These are phyloP conservation scores for Backusella psychrophila DNA, from an alignment of 192 early-diverging fungal species.

Conservation along the genomic window DNA sequence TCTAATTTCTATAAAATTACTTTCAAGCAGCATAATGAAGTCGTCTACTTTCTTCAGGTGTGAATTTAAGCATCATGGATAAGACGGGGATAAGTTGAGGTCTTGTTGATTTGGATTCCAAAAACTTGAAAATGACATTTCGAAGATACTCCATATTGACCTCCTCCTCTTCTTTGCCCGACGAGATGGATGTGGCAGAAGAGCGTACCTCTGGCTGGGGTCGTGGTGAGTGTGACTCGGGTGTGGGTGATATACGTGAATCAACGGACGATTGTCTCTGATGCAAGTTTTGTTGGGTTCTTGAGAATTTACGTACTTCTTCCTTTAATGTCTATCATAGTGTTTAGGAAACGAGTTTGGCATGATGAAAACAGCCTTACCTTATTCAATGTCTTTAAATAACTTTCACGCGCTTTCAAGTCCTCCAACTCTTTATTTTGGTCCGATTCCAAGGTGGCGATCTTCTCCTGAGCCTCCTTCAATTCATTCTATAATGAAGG, in stretches of 20 bases:
- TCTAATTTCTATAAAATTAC: background rate
- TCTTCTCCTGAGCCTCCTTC: constrained; percentile 42
- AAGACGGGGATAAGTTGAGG: constrained; percentile 67
- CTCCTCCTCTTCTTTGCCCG: constrained; percentile 42
- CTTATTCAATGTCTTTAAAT: constrained; percentile 72
- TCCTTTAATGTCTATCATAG: constrained; percentile 67
- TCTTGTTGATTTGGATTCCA: constrained; percentile 69
- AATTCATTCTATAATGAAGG: constrained; percentile 18
- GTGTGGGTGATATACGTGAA: background rate
- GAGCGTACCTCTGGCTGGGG: background rate
- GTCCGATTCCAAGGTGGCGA: constrained; percentile 50
- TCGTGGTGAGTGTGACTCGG: background rate
- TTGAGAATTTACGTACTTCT: constrained; percentile 69
- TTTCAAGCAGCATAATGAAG: constrained; percentile 23
- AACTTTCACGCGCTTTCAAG: constrained; percentile 60
- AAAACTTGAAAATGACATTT: constrained; percentile 69
- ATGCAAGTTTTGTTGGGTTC: constrained; percentile 24
- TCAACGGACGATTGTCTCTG: constrained; percentile 6
- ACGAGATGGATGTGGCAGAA: constrained; percentile 3
- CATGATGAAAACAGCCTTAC: constrained; percentile 30
- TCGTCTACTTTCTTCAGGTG: constrained; percentile 68
- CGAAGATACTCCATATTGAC: constrained; percentile 75
- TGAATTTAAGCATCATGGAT: constrained; percentile 62
- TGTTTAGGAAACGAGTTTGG: background rate
- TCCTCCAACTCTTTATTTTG: constrained; percentile 66